Evolutionary conservation across 768 basidiomycete species (phyloP).

Genomic region (Termitomyces heimii): DNA sequence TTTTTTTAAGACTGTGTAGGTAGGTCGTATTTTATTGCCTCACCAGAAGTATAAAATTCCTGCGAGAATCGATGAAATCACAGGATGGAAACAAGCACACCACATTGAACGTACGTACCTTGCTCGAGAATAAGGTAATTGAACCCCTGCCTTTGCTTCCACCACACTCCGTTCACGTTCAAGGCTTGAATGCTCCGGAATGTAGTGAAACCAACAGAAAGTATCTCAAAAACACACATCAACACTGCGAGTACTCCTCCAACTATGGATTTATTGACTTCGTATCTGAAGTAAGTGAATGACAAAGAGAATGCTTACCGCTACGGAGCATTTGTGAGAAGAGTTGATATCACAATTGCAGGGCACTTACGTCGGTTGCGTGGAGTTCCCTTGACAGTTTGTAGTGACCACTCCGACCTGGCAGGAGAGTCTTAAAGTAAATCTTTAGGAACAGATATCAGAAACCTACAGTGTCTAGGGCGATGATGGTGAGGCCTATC

Average conservation of each 20-base stretch:
- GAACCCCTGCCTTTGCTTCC: not conserved
- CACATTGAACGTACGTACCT: not conserved
- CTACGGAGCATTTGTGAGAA: not conserved
- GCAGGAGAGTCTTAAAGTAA: not conserved
- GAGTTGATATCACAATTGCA: no score
- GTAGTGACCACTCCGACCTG: not conserved
- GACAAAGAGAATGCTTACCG: not conserved
- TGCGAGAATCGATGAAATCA: not conserved
- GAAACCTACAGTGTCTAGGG: not conserved
- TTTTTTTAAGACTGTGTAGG: not conserved
- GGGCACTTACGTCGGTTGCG: not conserved
- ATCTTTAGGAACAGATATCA: not conserved
- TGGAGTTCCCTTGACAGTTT: not conserved
- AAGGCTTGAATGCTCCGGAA: not conserved
- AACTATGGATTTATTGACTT: not conserved
- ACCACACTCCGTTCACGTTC: not conserved
- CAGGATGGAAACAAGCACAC: no score
- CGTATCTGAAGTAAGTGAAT: not conserved
- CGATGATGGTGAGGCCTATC: not conserved
- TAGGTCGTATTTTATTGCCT: not conserved
- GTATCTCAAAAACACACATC: not conserved
- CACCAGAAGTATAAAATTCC: not conserved
- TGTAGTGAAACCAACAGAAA: not conserved
- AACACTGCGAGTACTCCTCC: not conserved
- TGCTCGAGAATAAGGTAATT: not conserved